Base-by-base conservation (phyloP, 2,329 filamentous ascomycete species). In the Pseudogymnoascus sp. region DNA sequence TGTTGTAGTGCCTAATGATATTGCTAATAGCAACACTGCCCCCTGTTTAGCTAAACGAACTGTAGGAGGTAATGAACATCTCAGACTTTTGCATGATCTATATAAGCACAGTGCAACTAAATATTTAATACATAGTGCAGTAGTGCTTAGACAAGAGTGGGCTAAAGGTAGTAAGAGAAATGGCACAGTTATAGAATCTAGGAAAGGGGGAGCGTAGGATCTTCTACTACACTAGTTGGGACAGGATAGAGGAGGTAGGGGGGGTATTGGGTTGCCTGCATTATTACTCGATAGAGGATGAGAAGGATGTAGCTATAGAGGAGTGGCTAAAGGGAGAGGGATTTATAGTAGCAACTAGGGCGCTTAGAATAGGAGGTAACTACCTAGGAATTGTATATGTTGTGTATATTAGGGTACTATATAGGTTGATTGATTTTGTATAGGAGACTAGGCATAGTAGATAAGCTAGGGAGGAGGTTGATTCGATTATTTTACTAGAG, bases 371-470 rank as follows among this genome's bases (percentile, higher is more conserved):
- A 5, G 62, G 65, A 37, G 50, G 61, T n/a, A 41, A 66, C 33
- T 61, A 63, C 22, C 28, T 11, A 3, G 62, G 60, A 10, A 62
- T 66, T 19, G n/a, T 63, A 11, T 63, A 59, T 35, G 28, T 66
- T 22, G 33, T 66, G 26, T 24, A 66, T 46, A 28, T 66, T 11
- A 50, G 46, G n/a, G 35, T 60, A 31, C 62, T 61, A 40, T 65
- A 67, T 59, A 22, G 61, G 11, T 22, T 67, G 31, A 67, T 59
- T 43, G 61, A 46, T 37, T 67, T 64, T 63, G 43, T 38, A 19
- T 38, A 67, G 59, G 24, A 67, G 46, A 46, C 64, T 26, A 56
- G 65, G 40, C 61, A 62, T 31, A 61, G 64, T 12, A 61, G 65
- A 31, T 19, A 59, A 35, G 46, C 7, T 33, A 59, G 64, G n/a